A percentile compares a stretch with the other conserved stretches of the same genome.
phyloP scores from a whole-genome alignment of 1,284 basidiomycete species.

The Boletus hoseneyae region DNA sequence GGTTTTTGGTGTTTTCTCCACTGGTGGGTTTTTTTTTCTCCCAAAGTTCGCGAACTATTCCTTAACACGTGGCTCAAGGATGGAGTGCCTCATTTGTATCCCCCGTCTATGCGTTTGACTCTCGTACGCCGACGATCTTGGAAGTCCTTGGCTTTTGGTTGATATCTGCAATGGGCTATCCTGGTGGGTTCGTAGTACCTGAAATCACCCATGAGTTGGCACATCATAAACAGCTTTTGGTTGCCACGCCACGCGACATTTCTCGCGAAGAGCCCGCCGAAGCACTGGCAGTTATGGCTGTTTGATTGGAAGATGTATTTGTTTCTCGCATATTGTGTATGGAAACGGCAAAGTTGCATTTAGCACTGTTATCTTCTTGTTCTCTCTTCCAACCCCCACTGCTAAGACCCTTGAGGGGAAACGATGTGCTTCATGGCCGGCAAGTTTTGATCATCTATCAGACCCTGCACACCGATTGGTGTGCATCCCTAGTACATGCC shows the following conservation, averaged over 20 bases:
- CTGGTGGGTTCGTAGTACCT: conserved; percentile 38
- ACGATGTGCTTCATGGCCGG: too few relatives aligned
- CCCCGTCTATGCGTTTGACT: conserved; percentile 39
- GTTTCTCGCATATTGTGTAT: not conserved
- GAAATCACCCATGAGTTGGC: conserved; percentile 39
- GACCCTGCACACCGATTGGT: too few relatives aligned
- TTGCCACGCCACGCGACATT: conserved; percentile 44
- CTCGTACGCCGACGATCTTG: conserved; percentile 42
- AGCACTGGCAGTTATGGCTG: conserved; percentile 18
- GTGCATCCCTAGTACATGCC: too few relatives aligned
- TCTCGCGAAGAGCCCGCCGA: conserved; percentile 23
- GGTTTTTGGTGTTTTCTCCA: conserved; percentile 68
- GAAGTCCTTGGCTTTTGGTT: conserved; percentile 53
- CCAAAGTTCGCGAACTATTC: not conserved
- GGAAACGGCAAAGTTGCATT: not conserved
- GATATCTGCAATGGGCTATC: conserved; percentile 43
- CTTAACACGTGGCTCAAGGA: conserved; percentile 36
- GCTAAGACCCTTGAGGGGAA: not conserved
- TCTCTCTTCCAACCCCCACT: not conserved
- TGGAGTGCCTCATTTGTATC: conserved; percentile 52
- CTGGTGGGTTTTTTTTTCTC: conserved; percentile 38
- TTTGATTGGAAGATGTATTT: conserved; percentile 8
- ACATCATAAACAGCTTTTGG: conserved; percentile 32
- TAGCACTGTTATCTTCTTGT: not conserved
- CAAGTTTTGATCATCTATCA: too few relatives aligned